Base-by-base conservation (phyloP, 331 rosid species). In the Arachis monticola region DNA sequence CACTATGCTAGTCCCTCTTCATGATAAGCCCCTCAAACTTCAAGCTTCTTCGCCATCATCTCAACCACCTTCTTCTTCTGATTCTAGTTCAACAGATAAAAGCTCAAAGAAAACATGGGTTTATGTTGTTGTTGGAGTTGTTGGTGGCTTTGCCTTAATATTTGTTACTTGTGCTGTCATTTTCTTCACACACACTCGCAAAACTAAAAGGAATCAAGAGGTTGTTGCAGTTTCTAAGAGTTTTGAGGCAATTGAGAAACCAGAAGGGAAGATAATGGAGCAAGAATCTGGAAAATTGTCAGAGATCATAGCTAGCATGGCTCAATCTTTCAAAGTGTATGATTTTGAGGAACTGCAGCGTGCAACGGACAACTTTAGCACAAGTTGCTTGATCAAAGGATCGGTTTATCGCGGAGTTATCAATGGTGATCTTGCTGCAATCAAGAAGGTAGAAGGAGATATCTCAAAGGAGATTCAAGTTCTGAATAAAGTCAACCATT, bases 1-100 rank as follows among this genome's bases (percentile, higher is more conserved):
- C 41, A 90, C 99, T 12, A 77, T 94, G 55, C 70, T 94, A 59
- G 69, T 94, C 65, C 99, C 99, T 5, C 91, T 92, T 68, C 67
- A 82, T 76, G 81, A 72, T 47, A 88, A 85, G 60, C 99, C 97
- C 8, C 74, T 82, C 10, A 82, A 35, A 76, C 70, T 81, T 77
- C 86, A 77, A 80, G 77, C 83, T 22, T n/a, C 60, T 48, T 77
- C 52, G 3, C 78, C 89, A 7, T 5, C 89, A 9, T 4, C 84
- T 6, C 85, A 87, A 1, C 71, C 83, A 4, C 70, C 84, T 8
- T 67, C 87, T 5, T 14, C 80, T 2, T 14, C 84, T 35, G 40
- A 94, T 17, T 8, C 77, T 35, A 4, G 40, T 35, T 35, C 40
- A 12, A 35, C 82, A 0, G 11, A 67, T 40, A 1, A 78, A 17